phyloP scores from a whole-genome alignment of 495 filamentous ascomycete genomes.

The Hypoxylon rickii region DNA sequence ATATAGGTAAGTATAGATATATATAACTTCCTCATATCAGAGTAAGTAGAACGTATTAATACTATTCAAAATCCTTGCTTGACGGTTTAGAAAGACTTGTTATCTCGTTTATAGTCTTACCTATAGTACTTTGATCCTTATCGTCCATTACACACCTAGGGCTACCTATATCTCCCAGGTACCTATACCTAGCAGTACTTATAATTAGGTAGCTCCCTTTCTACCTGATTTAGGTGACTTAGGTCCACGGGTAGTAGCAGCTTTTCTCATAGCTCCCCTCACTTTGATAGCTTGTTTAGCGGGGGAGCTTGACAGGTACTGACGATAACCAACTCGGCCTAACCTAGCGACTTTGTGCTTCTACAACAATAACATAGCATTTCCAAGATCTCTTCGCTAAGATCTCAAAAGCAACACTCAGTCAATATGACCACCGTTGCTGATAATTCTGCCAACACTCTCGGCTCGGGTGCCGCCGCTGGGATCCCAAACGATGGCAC shows the following conservation, averaged over 20 bases:
- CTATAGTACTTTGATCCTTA: slow-evolving; percentile 4
- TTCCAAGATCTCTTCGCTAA: no score
- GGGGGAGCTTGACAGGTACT: slow-evolving; percentile 27
- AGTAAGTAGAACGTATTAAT: not conserved
- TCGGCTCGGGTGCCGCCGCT: slow-evolving; percentile 39
- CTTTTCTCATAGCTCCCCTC: slow-evolving; percentile 29
- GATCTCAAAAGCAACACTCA: slow-evolving; percentile 17
- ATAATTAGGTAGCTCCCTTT: no score
- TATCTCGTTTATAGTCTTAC: slow-evolving; percentile 2
- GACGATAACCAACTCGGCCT: not conserved
- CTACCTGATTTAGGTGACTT: no score
- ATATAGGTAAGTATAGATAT: slow-evolving; percentile 1
- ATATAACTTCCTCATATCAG: slow-evolving; percentile 4
- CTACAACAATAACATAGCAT: slow-evolving; percentile 9
- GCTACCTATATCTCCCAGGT: no score
- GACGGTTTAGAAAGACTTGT: not conserved
- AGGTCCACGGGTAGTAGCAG: no score
- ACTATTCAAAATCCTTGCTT: no score
- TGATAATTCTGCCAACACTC: slow-evolving; percentile 46
- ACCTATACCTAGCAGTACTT: no score
- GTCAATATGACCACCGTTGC: slow-evolving; percentile 43
- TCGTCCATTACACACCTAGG: slow-evolving; percentile 1
- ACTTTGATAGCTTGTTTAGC: slow-evolving; percentile 23
- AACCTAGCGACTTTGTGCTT: not conserved
- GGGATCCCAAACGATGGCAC: slow-evolving; percentile 54